Evolutionary conservation across 192 early-diverging fungal species (phyloP).

Genomic region (Radiomyces spectabilis): DNA sequence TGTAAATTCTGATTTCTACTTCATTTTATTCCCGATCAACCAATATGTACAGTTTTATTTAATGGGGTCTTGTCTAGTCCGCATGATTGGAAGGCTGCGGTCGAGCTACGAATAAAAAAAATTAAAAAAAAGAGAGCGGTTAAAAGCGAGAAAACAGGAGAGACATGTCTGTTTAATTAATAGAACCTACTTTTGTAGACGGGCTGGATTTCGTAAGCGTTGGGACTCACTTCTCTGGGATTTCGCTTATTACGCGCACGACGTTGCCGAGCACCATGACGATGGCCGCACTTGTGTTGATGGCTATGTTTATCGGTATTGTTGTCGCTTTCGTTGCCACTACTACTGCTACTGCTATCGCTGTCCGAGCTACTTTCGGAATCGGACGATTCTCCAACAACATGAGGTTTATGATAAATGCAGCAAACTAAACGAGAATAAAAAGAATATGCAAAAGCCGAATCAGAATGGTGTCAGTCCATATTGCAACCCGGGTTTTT

Average conservation of each 20-base stretch:
- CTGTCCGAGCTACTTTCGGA: slow-evolving; percentile 35
- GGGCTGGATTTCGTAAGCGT: slow-evolving; percentile 27
- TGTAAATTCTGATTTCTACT: not conserved
- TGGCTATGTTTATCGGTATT: no score
- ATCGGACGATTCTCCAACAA: slow-evolving; percentile 41
- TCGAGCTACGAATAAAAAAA: not conserved
- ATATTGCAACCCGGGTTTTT: no score
- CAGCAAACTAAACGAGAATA: slow-evolving; percentile 52
- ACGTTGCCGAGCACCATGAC: no score
- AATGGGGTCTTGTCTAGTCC: no score
- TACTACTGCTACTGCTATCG: slow-evolving; percentile 12
- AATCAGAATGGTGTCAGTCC: no score
- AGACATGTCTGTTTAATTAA: no score
- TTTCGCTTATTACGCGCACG: not conserved
- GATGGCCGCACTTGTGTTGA: not conserved
- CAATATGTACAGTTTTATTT: no score
- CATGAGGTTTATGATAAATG: slow-evolving; percentile 57
- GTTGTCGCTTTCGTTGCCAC: slow-evolving; percentile 12
- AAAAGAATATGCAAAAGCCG: not conserved
- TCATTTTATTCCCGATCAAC: not conserved
- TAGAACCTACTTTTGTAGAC: slow-evolving; percentile 9
- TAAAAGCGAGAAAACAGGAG: not conserved
- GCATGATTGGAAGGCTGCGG: not conserved
- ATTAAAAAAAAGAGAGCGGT: not conserved
- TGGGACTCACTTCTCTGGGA: slow-evolving; percentile 21